Evolutionary conservation across 2,329 filamentous ascomycete species (phyloP).

Genomic region (Cercospora janseana): DNA sequence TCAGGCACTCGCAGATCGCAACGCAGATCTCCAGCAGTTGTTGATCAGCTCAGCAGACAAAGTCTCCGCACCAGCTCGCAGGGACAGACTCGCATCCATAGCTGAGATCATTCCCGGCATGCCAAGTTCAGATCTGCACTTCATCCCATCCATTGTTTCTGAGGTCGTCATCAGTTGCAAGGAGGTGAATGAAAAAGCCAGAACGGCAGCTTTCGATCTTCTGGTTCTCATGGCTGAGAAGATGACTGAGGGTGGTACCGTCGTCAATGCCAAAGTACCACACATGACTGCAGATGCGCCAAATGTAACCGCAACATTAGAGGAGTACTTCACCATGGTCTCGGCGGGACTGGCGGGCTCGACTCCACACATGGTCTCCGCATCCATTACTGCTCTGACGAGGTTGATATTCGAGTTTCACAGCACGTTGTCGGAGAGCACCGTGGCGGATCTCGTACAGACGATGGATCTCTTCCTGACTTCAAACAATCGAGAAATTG

Average conservation of each 20-base stretch:
- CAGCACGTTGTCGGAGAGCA: constrained; percentile 62
- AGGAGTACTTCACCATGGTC: constrained; percentile 98
- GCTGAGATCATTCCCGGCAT: constrained; percentile 76
- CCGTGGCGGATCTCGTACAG: constrained; percentile 80
- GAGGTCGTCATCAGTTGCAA: constrained; percentile 97
- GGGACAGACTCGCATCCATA: constrained; percentile 82
- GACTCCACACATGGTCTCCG: constrained; percentile 95
- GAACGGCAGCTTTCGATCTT: constrained; percentile 84
- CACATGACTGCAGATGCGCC: constrained; percentile 80
- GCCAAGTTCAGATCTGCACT: constrained; percentile 76
- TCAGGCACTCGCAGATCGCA: constrained; percentile 72
- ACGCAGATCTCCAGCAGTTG: constrained; percentile 74
- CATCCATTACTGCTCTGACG: constrained; percentile 90
- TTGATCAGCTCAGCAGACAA: constrained; percentile 77
- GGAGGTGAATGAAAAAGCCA: constrained; percentile 92
- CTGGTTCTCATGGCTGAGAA: constrained; percentile 84
- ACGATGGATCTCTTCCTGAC: constrained; percentile 96
- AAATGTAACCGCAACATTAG: constrained; percentile 73
- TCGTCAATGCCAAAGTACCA: constrained; percentile 81
- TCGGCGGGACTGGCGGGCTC: constrained; percentile 89
- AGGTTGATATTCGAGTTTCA: constrained; percentile 93
- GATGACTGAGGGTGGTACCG: constrained; percentile 70
- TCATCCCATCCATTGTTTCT: constrained; percentile 85
- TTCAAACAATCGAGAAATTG: constrained; percentile 94
- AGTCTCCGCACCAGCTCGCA: constrained; percentile 78